Percentiles rank a stretch among this genome's conserved stretches.
phyloP scores from a whole-genome alignment of 768 basidiomycete species.

The Trametes cingulata region DNA sequence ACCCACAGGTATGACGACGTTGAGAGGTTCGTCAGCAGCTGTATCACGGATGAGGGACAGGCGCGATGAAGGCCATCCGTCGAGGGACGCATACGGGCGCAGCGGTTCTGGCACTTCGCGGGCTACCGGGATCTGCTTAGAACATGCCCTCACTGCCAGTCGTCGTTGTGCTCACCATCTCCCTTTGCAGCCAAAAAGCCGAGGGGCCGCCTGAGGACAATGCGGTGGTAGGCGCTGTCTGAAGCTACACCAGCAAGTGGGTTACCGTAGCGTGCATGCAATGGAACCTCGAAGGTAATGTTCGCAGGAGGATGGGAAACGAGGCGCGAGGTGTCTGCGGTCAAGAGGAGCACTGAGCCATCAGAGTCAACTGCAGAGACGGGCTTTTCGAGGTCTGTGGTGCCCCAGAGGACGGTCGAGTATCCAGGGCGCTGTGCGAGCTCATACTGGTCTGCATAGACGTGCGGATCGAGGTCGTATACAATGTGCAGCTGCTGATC shows the following conservation, averaged over 20 bases:
- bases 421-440: slow-evolving; percentile 34
- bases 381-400: slow-evolving; percentile 46
- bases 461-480: slow-evolving; percentile 38
- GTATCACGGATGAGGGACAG: slow-evolving; percentile 7
- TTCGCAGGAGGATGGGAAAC: background rate
- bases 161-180: slow-evolving; percentile 6
- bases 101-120: slow-evolving; percentile 1
- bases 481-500: slow-evolving; percentile 35
- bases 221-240: slow-evolving; percentile 18
- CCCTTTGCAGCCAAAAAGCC: slow-evolving; percentile 37
- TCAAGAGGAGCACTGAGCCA: slow-evolving; percentile 34
- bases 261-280: slow-evolving; percentile 46
- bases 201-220: slow-evolving; percentile 30
- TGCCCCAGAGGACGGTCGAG: slow-evolving; percentile 38
- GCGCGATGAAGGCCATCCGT: slow-evolving; percentile 1
- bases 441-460: slow-evolving; percentile 50
- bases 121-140: background rate
- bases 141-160: background rate
- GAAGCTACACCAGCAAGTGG: slow-evolving; percentile 23
- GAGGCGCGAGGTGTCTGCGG: slow-evolving; percentile 19
- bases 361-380: slow-evolving; percentile 36
- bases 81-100: slow-evolving; percentile 2
- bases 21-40: slow-evolving; percentile 6
- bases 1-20: slow-evolving; percentile 38
- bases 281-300: slow-evolving; percentile 37